A percentile compares a stretch with the other conserved stretches of the same genome.
These are phyloP conservation scores for Cladosporium austrohemisphaericum DNA, from an alignment of 2,329 filamentous ascomycete genomes.

Conservation along the genomic window DNA sequence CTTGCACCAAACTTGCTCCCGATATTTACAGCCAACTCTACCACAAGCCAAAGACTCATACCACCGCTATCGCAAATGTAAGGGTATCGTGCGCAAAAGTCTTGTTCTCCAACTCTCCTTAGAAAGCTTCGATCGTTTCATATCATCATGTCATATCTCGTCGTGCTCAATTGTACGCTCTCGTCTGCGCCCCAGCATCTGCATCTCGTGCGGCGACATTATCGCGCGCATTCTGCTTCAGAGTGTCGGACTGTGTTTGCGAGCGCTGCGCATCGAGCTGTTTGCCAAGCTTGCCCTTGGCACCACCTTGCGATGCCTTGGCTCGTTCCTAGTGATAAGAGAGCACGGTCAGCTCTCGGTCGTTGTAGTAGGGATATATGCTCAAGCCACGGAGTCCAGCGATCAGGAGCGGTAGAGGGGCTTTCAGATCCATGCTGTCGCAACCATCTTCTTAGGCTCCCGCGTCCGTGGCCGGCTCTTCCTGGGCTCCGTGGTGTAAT, in stretches of 20 bases:
- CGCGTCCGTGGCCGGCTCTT: neutral
- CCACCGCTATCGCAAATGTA: no score
- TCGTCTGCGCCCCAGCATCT: slow-evolving; percentile 57
- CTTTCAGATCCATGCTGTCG: slow-evolving; percentile 20
- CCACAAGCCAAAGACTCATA: no score
- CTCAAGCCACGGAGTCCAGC: neutral
- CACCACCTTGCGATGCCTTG: slow-evolving; percentile 43
- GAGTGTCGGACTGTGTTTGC: slow-evolving; percentile 63
- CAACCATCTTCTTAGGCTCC: slow-evolving; percentile 16
- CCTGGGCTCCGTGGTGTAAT: neutral
- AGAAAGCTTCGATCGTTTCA: no score
- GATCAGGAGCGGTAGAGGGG: neutral
- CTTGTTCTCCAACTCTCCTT: neutral
- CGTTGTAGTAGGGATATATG: neutral
- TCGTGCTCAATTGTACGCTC: slow-evolving; percentile 43
- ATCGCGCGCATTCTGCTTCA: slow-evolving; percentile 64
- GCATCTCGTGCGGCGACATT: slow-evolving; percentile 65
- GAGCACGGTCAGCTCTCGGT: slow-evolving; percentile 11
- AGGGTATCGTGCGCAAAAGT: slow-evolving; percentile 1
- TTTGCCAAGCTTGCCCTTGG: slow-evolving; percentile 63
- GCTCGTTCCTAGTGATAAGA: slow-evolving; percentile 59
- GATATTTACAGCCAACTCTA: neutral
- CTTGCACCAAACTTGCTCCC: neutral
- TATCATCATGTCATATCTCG: neutral
- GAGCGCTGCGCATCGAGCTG: slow-evolving; percentile 73